Evolutionary conservation across 257 asterid genomes (phyloP), one percentile per base, ranked within the genome.

Genomic region (Osmanthus fragrans): DNA sequence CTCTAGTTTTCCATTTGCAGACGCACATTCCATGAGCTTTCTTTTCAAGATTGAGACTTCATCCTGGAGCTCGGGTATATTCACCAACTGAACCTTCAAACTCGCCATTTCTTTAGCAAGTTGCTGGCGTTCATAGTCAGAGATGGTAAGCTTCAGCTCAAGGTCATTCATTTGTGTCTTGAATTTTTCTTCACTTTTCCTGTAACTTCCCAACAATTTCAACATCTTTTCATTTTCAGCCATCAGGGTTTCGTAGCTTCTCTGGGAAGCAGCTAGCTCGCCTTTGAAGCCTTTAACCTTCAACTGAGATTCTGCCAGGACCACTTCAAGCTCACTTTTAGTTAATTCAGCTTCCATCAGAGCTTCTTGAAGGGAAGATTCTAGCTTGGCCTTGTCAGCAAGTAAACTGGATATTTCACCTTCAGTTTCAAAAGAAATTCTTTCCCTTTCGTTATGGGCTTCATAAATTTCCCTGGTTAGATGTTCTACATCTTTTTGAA

Each of bases 131-230:
- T 93, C 93, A 49, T 88, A 90, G 42, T 90, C 87, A 9, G 92
- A 86, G 76, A 93, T 82, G 25, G 97, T 92, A 37, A 85, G 92
- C 87, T 92, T 92, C 84, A 89, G 71, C 74, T 92, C 97, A 76
- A 91, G 90, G 47, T 90, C 94, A 77, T 85, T 91, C 70, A 88
- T 33, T 4, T 81, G 82, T 5, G 90, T 83, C 89, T 84, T 92
- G 70, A 92, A 86, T 75, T 87, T 90, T 45, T 91, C 97, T 81
- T 92, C 97, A 15, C 73, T 73, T 73, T 68, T 87, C 85, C 85
- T 90, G 71, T 87, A 86, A 84, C 71, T 86, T 25, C 87, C 87
- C 82, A 89, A 21, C 77, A 32, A 73, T 70, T 87, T 92, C 81
- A 77, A 80, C 71, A 67, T 60, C 64, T 82, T 87, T 34, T 87